Base-by-base conservation (phyloP, 179 eudicot species). In the Drosera spatulata region DNA sequence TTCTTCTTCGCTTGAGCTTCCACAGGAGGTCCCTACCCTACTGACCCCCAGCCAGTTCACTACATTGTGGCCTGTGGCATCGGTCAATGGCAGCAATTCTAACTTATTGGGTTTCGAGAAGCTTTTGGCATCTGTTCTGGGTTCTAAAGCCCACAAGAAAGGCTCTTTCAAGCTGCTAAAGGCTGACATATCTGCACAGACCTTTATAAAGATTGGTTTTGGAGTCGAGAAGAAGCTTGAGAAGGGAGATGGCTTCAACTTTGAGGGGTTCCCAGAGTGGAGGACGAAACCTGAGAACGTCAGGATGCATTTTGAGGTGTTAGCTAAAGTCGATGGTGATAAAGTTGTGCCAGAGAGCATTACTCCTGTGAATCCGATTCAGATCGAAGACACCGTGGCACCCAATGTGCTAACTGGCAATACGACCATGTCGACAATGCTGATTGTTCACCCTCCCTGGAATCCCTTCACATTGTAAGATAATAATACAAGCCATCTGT, bases 31-130 rank as follows among this genome's bases (percentile, higher is more conserved):
- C 52, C 80, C 85, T 4, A 70, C 96, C 50, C 85, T 93, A 52
- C 67, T 89, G 41, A 68, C 87, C 6, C 88, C 96, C 0, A 77
- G 75, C 14, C 93, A 73, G 7, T 79, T 93, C 71, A 67, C 86
- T 48, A 79, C 93, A 39, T 58, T 89, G 22, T 93, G 99, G 99
- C 99, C 96, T 4, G 52, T 93, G 3, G 59, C 85, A 37, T 86
- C 96, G 3, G 53, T 93, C 50, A 79, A 88, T 15, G 96, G 93
- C 50, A 72, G 90, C 14, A 80, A 86, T 77, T 50, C 90, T 0
- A 86, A 84, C 76, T 63, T 89, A 59, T 73, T 77, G n/a, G 95
- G 99, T 43, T 83, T 93, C 2, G 99, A 93, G 72, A 65, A 67
- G 38, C 70, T 93, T 55, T 69, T 93, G 1, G 61, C 82, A 6